Evolutionary conservation across 495 filamentous ascomycete genomes (phyloP), one percentile per base, ranked within the genome.

Genomic region (Corynascus novoguineensis): DNA sequence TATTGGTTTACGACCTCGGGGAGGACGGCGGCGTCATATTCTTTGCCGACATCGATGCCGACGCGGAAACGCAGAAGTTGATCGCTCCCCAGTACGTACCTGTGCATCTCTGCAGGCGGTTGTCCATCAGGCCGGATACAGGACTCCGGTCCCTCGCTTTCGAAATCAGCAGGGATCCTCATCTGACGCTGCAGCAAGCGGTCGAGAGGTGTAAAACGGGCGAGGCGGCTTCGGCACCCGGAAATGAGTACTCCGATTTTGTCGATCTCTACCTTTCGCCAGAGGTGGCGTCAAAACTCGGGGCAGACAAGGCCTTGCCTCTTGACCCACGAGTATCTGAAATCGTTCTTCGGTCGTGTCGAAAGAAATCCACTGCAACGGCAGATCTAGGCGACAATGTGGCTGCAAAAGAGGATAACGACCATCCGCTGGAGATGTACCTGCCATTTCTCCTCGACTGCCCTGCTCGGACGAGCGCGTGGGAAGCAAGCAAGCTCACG

Each of bases 1-100:
- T 90, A n/a, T 71, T 90, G 21, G 74, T 89, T 0, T 77, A 88
- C 62, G 77, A 88, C 46, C 72, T 89, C 5, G 86, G 85, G 2
- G 25, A 60, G 0, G 38, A 75, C 19, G 83, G 86, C 2, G 69
- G 73, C 5, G 82, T 89, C 1, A 65, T 82, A 5, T 82, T 87
- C 60, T 71, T 90, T 22, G 68, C 75, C 48, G 82, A 83, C 29
- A 56, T 83, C 5, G 64, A 75, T 1, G 34, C 58, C 2, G 61
- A 62, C 27, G 11, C 38, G 1, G 55, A 55, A 15, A 21, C 14
- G 0, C 32, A 45, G 0, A 27, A 1, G 11, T 63, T 84, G 7
- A 63, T 54, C n/a, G 75, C 75, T 0, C 59, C 65, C 8, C 64
- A 70, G 45, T 68, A 78, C 55, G 62, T 63, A n/a, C 73, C 74